Evolutionary conservation across 2,329 filamentous ascomycete species (phyloP), one percentile per base, ranked within the genome.

Genomic region (Sclerotinia subarctica): DNA sequence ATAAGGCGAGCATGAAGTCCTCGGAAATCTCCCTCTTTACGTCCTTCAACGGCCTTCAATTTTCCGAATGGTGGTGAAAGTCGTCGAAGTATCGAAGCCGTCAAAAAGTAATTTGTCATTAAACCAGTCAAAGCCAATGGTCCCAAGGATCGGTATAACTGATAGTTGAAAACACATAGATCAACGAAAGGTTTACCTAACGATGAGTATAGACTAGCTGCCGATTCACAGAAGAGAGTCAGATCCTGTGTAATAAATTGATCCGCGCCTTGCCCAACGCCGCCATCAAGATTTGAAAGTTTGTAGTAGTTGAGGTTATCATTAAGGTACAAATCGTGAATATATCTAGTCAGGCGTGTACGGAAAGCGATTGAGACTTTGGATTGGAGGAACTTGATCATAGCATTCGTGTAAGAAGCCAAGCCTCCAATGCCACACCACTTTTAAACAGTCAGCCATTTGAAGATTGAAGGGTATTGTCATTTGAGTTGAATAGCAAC

Each of bases 321-420:
- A 78, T 96, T 97, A 21, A 99, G 85, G 76, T 99, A 99, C 11
- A 99, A 82, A 76, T 99, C 95, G 79, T 99, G 95, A 66, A 99
- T 97, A 78, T 99, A 99, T 73, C 95, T 85, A 2, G 95, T 99
- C 19, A 99, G 84, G 15, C 95, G 88, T 5, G 95, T 99, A 53
- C 95, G 89, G 84, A 99, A 99, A 46, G 96, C 94, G 73, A 99
- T 99, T 8, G 94, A 97, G 66, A 99, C 93, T 82, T 99, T 99
- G 63, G 92, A 94, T 80, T 99, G 94, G 71, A 99, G 85, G 80
- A 92, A 99, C 79, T 98, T 98, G 83, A 99, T 99, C 91, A 96
- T 97, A 66, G 94, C 93, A 79, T 99, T 99, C 63, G 94, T 97
- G 77, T 99, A 99, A 0, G 94, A 96, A 11, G 94, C 94, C 71